phyloP scores from a whole-genome alignment of 2,329 filamentous ascomycete species.

The Emergomyces pasteurianus region DNA sequence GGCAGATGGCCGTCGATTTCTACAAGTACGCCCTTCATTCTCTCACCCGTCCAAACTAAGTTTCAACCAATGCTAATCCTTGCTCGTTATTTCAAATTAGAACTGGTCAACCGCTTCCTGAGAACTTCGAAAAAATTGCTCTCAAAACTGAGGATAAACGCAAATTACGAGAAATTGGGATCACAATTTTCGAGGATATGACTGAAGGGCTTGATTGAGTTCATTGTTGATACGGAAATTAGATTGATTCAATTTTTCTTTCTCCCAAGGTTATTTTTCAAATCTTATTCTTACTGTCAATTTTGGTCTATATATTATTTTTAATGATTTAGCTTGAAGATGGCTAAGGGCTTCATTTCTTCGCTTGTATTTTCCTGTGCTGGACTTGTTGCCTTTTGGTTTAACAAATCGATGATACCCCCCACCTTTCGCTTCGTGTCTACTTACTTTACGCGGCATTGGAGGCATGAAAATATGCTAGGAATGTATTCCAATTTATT shows the following conservation, averaged over 20 bases:
- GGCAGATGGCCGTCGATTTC: slow-evolving; percentile 40
- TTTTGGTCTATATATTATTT: not conserved
- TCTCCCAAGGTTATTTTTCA: no score
- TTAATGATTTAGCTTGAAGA: not conserved
- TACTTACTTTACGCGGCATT: not conserved
- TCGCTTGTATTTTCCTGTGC: not conserved
- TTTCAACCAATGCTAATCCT: not conserved
- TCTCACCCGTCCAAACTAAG: not conserved
- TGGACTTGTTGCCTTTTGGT: not conserved
- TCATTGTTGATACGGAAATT: not conserved
- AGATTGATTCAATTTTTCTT: not conserved
- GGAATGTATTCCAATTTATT: not conserved
- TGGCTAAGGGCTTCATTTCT: not conserved
- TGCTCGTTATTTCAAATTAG: slow-evolving; percentile 11
- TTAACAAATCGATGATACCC: not conserved
- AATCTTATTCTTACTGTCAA: not conserved
- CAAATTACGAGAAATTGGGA: slow-evolving; percentile 4
- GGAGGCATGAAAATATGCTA: not conserved
- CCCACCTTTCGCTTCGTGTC: not conserved
- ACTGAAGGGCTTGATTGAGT: not conserved
- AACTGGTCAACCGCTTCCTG: slow-evolving; percentile 24
- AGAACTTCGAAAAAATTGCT: slow-evolving; percentile 33
- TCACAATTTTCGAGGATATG: not conserved
- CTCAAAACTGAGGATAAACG: slow-evolving; percentile 19
- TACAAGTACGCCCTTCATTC: slow-evolving; percentile 29